Percentiles rank a stretch among this genome's conserved stretches.
Evolutionary conservation across 1,139 yeast genomes (phyloP).

Genomic region (Blastobotrys apis): DNA sequence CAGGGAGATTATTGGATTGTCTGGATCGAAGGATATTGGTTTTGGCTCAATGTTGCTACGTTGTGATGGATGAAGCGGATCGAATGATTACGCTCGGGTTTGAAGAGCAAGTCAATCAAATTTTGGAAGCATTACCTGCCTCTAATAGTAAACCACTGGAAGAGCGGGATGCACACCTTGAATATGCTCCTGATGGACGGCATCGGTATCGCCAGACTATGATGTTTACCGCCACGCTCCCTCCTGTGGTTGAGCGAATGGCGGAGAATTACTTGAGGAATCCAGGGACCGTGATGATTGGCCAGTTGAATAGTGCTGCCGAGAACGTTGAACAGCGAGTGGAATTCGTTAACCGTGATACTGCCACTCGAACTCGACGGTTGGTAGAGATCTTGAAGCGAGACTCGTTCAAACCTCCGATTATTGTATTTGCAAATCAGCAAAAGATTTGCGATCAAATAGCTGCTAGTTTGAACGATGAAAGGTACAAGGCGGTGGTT

Average conservation of each 20-base stretch:
- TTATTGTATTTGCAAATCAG: constrained; percentile 78
- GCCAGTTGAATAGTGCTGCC: constrained; percentile 55
- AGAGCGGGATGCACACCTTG: constrained; percentile 22
- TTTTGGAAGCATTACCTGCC: constrained; percentile 48
- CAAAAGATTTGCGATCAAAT: constrained; percentile 68
- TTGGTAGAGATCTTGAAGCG: constrained; percentile 35
- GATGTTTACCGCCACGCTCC: constrained; percentile 95
- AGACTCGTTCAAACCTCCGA: constrained; percentile 43
- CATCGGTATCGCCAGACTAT: constrained; percentile 49
- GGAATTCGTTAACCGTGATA: constrained; percentile 47
- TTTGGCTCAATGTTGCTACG: constrained; percentile 57
- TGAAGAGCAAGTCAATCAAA: constrained; percentile 66
- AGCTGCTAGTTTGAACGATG: constrained; percentile 45
- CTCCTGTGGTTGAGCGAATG: constrained; percentile 63
- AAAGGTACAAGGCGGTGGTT: constrained; percentile 51
- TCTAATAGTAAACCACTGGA: constrained; percentile 33
- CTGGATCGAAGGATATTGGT: constrained; percentile 62
- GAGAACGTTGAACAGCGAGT: constrained; percentile 67
- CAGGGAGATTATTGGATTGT: constrained; percentile 83
- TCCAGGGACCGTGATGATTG: constrained; percentile 66
- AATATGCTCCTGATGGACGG: constrained; percentile 20
- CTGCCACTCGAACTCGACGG: constrained; percentile 35
- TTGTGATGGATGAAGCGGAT: constrained; percentile 91
- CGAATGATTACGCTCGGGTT: constrained; percentile 94
- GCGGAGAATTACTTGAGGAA: constrained; percentile 53